phyloP scores from a whole-genome alignment of 139 green algal species.

The Ostreobium quekettii region DNA sequence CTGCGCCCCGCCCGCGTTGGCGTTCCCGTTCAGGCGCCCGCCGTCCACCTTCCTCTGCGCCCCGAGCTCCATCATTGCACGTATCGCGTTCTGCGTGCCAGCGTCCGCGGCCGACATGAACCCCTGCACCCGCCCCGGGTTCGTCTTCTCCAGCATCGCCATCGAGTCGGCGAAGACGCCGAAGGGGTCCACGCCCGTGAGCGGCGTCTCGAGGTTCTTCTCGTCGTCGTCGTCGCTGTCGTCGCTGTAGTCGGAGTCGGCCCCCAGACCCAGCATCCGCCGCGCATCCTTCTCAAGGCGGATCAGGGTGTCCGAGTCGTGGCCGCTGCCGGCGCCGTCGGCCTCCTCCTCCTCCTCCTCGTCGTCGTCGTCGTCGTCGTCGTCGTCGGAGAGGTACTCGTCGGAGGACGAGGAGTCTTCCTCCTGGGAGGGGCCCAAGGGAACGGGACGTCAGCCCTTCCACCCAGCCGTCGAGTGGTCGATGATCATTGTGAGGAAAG shows the following conservation, averaged over 20 bases:
- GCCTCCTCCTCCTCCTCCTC: conserved; percentile 15
- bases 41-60: background rate
- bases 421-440: conserved; percentile 1
- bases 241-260: conserved; percentile 25
- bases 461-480: conserved; percentile 10
- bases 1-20: too few relatives aligned
- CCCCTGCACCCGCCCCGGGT: conserved; percentile 32
- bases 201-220: conserved; percentile 30
- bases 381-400: background rate
- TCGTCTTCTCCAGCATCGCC: conserved; percentile 35
- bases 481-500: background rate
- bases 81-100: background rate
- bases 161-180: conserved; percentile 53
- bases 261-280: conserved; percentile 24
- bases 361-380: conserved; percentile 14
- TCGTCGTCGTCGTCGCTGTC: conserved; percentile 24
- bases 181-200: conserved; percentile 65
- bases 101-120: conserved; percentile 31
- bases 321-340: background rate
- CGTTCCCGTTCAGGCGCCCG: background rate
- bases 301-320: conserved; percentile 22
- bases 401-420: conserved; percentile 18
- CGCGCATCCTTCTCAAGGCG: conserved; percentile 16
- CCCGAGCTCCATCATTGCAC: conserved; percentile 14
- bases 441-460: background rate